Evolutionary conservation across 1,284 basidiomycete genomes (phyloP).

Genomic region (Bjerkandera adusta): DNA sequence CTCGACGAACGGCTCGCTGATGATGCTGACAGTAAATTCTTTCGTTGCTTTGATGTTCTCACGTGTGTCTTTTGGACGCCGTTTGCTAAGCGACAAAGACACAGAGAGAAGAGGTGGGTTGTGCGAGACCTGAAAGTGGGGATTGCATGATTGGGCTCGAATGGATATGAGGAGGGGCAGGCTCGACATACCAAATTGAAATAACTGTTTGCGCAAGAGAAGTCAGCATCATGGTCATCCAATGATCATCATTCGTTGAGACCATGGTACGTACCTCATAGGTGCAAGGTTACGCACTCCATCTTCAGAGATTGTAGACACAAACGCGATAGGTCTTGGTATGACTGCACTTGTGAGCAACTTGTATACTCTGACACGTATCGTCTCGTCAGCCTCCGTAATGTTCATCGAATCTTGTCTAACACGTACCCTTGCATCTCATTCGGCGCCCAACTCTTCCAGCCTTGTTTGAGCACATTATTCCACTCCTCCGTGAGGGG

Average conservation of each 20-base stretch:
- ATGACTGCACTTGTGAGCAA: conserved; percentile 66
- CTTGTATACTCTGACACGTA: conserved; percentile 45
- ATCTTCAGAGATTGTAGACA: conserved; percentile 59
- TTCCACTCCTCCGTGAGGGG: conserved; percentile 33
- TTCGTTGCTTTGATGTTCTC: conserved; percentile 66
- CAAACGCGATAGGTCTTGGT: conserved; percentile 72
- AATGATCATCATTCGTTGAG: not conserved
- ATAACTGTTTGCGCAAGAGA: conserved; percentile 32
- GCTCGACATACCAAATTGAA: conserved; percentile 47
- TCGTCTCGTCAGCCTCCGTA: not conserved
- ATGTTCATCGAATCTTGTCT: not conserved
- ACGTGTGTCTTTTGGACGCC: conserved; percentile 55
- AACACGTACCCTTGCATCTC: conserved; percentile 16
- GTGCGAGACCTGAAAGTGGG: conserved; percentile 15
- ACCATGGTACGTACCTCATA: conserved; percentile 19
- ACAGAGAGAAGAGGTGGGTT: conserved; percentile 18
- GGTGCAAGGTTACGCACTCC: conserved; percentile 65
- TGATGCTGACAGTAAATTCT: conserved; percentile 75
- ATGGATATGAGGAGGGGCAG: not conserved
- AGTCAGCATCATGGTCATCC: not conserved
- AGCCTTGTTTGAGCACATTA: conserved; percentile 33
- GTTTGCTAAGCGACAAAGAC: conserved; percentile 13
- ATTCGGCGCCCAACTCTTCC: conserved; percentile 44
- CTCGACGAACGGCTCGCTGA: conserved; percentile 73
- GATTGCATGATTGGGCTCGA: not conserved